Conservation (phyloP, 305 asterid species). For the Euphrasia arctica region DNA sequence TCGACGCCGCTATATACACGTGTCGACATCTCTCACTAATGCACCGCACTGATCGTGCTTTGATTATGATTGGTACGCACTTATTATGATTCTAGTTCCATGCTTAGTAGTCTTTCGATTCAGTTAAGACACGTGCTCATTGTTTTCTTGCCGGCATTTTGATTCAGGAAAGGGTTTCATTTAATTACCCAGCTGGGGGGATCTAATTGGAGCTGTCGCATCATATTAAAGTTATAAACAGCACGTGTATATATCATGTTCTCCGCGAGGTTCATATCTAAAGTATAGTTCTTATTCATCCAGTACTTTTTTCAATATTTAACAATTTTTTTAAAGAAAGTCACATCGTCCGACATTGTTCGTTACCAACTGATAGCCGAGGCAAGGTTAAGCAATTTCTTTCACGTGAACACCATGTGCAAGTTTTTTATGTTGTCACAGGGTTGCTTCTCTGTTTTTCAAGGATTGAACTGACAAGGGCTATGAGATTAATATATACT, state of each 20-base stretch:
- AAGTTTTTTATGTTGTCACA: constrained; percentile 8
- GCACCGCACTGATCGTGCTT: background rate
- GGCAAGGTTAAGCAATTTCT: constrained; percentile 3
- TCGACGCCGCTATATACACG: constrained; percentile 3
- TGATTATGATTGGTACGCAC: constrained; percentile 1
- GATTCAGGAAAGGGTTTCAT: background rate
- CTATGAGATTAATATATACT: background rate
- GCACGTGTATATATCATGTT: too few relatives aligned
- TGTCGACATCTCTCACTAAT: background rate
- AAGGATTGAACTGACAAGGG: background rate
- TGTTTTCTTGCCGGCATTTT: background rate
- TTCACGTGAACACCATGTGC: background rate
- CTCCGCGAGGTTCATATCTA: too few relatives aligned
- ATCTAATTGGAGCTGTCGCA: too few relatives aligned
- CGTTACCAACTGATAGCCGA: constrained; percentile 17
- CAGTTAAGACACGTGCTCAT: constrained; percentile 10
- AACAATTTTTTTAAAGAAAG: background rate
- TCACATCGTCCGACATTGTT: background rate
- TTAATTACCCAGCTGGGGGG: too few relatives aligned
- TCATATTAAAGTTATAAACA: too few relatives aligned
- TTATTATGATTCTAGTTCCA: constrained; percentile 1
- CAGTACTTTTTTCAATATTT: background rate
- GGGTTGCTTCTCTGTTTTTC: constrained; percentile 7
- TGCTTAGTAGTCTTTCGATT: constrained; percentile 3
- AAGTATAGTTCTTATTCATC: background rate